Evolutionary conservation across 1,284 basidiomycete genomes (phyloP).

Genomic region (Paramarasmius palmivorus): DNA sequence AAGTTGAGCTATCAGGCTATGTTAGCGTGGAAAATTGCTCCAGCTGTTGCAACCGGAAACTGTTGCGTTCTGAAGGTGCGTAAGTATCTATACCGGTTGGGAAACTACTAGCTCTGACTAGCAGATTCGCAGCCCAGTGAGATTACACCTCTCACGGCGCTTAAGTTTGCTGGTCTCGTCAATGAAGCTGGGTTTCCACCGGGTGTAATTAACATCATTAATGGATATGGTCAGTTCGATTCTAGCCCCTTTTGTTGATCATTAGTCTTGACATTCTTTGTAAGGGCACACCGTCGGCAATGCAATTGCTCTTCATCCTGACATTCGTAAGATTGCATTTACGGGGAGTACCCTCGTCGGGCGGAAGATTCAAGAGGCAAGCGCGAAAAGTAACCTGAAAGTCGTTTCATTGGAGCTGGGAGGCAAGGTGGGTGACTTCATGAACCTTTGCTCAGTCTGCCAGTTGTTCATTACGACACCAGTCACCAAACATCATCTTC

Average conservation of each 20-base stretch:
- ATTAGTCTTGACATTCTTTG: background rate
- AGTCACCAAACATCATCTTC: conserved; percentile 10
- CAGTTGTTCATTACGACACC: too few species aligned
- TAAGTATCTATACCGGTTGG: background rate
- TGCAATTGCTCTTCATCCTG: conserved; percentile 36
- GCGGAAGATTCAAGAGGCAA: conserved; percentile 53
- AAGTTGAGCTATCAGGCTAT: background rate
- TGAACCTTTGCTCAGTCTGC: too few species aligned
- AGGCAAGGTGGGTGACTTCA: conserved; percentile 1
- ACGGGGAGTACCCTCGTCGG: conserved; percentile 27
- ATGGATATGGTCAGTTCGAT: conserved; percentile 49
- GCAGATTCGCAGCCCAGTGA: background rate
- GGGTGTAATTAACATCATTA: conserved; percentile 57
- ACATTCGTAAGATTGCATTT: conserved; percentile 35
- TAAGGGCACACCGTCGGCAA: conserved; percentile 55
- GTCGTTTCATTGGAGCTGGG: conserved; percentile 8
- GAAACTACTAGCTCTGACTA: background rate
- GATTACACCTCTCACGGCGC: background rate
- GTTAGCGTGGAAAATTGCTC: background rate
- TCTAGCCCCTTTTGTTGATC: background rate
- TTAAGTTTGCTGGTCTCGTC: background rate
- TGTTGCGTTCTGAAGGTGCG: conserved; percentile 1
- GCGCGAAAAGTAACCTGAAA: conserved; percentile 28
- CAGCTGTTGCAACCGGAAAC: conserved; percentile 1
- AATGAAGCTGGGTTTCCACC: conserved; percentile 2